These are phyloP conservation scores for Aspergillus sclerotiicarbonarius DNA, from an alignment of 495 filamentous ascomycete genomes.

Conservation along the genomic window DNA sequence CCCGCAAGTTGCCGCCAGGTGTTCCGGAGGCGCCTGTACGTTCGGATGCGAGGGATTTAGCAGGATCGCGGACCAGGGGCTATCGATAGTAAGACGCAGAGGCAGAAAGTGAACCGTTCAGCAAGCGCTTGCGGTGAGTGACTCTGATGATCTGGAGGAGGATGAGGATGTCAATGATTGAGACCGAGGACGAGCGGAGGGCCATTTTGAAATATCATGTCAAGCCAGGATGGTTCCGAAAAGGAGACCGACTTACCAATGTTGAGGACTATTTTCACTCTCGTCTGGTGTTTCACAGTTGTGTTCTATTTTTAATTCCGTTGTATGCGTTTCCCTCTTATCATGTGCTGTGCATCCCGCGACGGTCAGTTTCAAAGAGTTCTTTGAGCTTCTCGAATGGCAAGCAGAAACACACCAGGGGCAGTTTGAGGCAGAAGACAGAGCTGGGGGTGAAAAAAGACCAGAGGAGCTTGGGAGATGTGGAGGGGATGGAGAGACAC, in stretches of 20 bases:
- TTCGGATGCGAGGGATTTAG: neutral
- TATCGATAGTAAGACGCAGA: neutral
- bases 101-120: neutral
- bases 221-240: neutral
- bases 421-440: slow-evolving; percentile 3
- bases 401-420: neutral
- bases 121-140: neutral
- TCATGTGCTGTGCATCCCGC: neutral
- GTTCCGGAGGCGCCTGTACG: neutral
- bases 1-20: slow-evolving; percentile 2
- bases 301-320: neutral
- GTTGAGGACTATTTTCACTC: neutral
- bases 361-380: slow-evolving; percentile 1
- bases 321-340: neutral
- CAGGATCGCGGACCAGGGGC: neutral
- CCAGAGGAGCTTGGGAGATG: slow-evolving; percentile 3
- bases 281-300: neutral
- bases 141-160: neutral
- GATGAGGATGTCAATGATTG: neutral
- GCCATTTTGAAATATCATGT: neutral
- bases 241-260: neutral
- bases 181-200: neutral
- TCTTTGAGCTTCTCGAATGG: neutral
- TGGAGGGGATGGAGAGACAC: slow-evolving; percentile 17
- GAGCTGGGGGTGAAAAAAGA: slow-evolving; percentile 4